A percentile compares a stretch with the other conserved stretches of the same genome.
These are phyloP conservation scores for Globisporangium cederbergense DNA, from an alignment of 352 stramenopile species.

Conservation along the genomic window DNA sequence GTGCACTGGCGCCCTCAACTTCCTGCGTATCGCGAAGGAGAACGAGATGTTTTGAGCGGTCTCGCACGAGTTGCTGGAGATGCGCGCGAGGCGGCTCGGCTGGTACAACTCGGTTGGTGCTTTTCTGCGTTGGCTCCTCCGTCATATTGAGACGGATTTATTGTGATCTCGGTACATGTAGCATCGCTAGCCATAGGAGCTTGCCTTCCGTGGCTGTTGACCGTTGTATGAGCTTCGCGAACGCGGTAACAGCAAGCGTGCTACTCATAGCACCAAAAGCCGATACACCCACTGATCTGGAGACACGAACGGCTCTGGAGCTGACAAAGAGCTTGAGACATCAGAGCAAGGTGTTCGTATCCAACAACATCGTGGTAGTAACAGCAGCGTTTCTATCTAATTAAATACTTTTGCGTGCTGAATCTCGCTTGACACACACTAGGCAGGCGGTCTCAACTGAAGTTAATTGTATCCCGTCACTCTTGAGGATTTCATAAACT, in stretches of 20 bases:
- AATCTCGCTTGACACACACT: background rate
- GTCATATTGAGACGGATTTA: too few species aligned
- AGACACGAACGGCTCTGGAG: background rate
- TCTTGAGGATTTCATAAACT: background rate
- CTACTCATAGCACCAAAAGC: background rate
- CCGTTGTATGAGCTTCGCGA: too few species aligned
- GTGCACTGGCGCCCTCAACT: constrained; percentile 51
- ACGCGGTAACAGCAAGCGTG: too few species aligned
- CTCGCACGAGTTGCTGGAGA: background rate
- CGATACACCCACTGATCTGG: background rate
- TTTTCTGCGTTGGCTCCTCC: too few species aligned
- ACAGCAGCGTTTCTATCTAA: constrained; percentile 8
- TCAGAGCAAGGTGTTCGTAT: background rate
- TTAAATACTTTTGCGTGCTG: constrained; percentile 6
- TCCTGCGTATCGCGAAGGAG: constrained; percentile 67
- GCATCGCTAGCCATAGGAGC: too few species aligned
- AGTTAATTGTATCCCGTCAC: background rate
- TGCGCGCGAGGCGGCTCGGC: background rate
- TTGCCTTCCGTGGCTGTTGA: too few species aligned
- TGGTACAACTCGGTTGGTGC: background rate
- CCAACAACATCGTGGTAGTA: constrained; percentile 2
- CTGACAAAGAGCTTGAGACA: background rate
- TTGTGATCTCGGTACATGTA: too few species aligned
- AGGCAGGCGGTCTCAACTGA: background rate
- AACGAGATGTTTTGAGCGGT: constrained; percentile 64